Evolutionary conservation across 441 rosid species (phyloP).

Genomic region (Aleurites moluccanus): DNA sequence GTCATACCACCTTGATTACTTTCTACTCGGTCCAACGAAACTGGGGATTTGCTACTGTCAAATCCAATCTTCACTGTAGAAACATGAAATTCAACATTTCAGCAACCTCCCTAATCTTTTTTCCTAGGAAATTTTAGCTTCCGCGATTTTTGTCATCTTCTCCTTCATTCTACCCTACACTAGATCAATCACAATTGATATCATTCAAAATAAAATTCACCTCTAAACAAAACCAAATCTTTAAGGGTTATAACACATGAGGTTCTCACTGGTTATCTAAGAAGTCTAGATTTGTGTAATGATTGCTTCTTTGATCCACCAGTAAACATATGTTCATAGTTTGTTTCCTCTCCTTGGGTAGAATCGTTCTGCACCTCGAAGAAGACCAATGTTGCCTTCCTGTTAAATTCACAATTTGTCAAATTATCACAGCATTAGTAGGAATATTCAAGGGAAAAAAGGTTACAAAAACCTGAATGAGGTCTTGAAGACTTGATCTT

Average conservation of each 20-base stretch:
- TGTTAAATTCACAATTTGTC: conserved; percentile 3
- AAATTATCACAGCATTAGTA: conserved; percentile 6
- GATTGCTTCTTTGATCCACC: conserved; percentile 68
- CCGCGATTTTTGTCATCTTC: conserved; percentile 43
- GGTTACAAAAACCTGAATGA: conserved; percentile 42
- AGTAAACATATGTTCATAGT: conserved; percentile 58
- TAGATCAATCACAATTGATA: neutral
- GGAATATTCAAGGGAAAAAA: conserved; percentile 6
- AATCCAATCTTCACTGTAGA: conserved; percentile 47
- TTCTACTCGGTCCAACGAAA: conserved; percentile 40
- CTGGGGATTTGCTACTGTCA: conserved; percentile 39
- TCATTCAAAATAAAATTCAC: neutral
- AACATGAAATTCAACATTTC: conserved; percentile 39
- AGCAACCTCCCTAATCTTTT: conserved; percentile 39
- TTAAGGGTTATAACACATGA: neutral
- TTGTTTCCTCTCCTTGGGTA: conserved; percentile 54
- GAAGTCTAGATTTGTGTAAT: conserved; percentile 44
- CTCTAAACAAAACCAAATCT: neutral
- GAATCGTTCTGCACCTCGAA: conserved; percentile 56
- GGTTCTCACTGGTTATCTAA: conserved; percentile 51
- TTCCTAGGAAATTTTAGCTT: conserved; percentile 37
- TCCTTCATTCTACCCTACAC: conserved; percentile 52
- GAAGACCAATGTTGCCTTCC: conserved; percentile 60
- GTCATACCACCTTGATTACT: conserved; percentile 43
- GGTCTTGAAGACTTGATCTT: conserved; percentile 52